Evolutionary conservation across 805 yeast species (phyloP).

Genomic region (Candida namnaoensis): DNA sequence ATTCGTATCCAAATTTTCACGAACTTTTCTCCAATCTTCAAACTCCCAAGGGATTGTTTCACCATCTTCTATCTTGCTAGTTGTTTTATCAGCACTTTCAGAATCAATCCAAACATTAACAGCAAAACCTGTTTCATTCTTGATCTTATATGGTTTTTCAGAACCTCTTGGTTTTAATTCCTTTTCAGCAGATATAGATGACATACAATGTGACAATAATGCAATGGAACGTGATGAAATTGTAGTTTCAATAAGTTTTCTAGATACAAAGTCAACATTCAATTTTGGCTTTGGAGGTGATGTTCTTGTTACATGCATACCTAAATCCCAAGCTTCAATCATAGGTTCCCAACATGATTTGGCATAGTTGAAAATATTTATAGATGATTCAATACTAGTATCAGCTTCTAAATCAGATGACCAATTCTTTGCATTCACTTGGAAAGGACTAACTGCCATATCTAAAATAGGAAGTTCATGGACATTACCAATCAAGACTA

Average conservation of each 20-base stretch:
- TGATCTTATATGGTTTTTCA: conserved; percentile 71
- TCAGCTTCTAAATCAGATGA: conserved; percentile 72
- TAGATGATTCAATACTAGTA: conserved; percentile 51
- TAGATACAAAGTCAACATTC: conserved; percentile 62
- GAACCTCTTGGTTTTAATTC: conserved; percentile 62
- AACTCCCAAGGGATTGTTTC: conserved; percentile 75
- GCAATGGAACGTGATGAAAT: conserved; percentile 78
- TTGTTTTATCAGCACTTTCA: conserved; percentile 14
- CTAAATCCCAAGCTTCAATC: conserved; percentile 79
- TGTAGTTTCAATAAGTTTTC: conserved; percentile 70
- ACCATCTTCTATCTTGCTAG: conserved; percentile 34
- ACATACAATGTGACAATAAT: conserved; percentile 58
- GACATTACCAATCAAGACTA: conserved; percentile 82
- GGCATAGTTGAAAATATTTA: conserved; percentile 80
- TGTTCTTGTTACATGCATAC: conserved; percentile 54
- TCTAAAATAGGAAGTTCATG: conserved; percentile 87
- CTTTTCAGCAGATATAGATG: conserved; percentile 43
- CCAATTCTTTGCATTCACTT: conserved; percentile 70
- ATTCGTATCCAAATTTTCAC: conserved; percentile 71
- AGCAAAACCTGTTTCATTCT: conserved; percentile 80
- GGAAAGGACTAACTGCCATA: conserved; percentile 63
- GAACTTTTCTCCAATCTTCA: conserved; percentile 84
- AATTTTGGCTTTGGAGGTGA: conserved; percentile 37
- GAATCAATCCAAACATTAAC: conserved; percentile 76
- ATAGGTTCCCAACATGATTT: conserved; percentile 94